A percentile compares a stretch with the other conserved stretches of the same genome.
Evolutionary conservation across 306 rosid species (phyloP).

Genomic region (Sicyos edulis): DNA sequence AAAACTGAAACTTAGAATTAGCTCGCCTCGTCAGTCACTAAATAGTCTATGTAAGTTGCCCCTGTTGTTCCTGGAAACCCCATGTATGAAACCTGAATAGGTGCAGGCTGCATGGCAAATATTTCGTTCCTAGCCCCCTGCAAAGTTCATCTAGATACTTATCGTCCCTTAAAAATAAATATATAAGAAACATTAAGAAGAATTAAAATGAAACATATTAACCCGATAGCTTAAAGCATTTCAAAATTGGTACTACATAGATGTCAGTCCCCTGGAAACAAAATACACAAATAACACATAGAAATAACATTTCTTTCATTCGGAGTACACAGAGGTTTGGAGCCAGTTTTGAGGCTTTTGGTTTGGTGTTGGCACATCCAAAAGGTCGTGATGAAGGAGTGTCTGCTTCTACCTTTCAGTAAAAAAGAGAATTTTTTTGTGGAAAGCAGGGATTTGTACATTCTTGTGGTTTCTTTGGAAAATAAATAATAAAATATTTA

Average conservation of each 20-base stretch:
- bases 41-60: conserved; percentile 76
- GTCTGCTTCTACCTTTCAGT: too few species aligned
- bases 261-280: background rate
- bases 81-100: conserved; percentile 97
- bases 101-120: conserved; percentile 93
- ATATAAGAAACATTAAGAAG: background rate
- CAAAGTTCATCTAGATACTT: conserved; percentile 17
- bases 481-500: too few species aligned
- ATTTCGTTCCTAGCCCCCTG: conserved; percentile 98
- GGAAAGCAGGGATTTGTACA: too few species aligned
- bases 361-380: too few species aligned
- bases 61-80: conserved; percentile 99
- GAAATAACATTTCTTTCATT: background rate
- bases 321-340: too few species aligned
- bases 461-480: too few species aligned
- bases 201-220: background rate
- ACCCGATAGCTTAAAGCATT: background rate
- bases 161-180: background rate
- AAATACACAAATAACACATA: background rate
- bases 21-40: conserved; percentile 86
- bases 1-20: background rate
- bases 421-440: too few species aligned
- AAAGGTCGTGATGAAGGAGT: too few species aligned
- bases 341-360: too few species aligned
- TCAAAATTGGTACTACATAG: background rate